phyloP scores from a whole-genome alignment of 2,329 filamentous ascomycete species.

The Colletotrichum plurivorum region DNA sequence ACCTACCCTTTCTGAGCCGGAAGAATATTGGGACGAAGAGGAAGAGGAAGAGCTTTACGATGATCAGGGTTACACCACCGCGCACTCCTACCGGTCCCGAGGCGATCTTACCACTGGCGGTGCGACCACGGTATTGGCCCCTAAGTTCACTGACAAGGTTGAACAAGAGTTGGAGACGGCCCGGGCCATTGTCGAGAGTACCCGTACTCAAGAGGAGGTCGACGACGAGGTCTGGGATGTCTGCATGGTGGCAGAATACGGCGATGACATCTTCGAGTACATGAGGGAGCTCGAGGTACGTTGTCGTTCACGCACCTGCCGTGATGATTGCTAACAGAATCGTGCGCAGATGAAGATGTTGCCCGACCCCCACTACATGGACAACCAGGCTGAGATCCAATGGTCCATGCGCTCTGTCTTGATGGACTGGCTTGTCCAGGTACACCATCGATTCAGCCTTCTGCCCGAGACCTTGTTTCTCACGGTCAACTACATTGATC shows the following conservation, averaged over 20 bases:
- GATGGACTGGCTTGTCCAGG: slow-evolving; percentile 98
- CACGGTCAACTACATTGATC: slow-evolving; percentile 96
- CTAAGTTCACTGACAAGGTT: slow-evolving; percentile 77
- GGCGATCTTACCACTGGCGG: slow-evolving; percentile 71
- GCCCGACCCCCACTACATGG: slow-evolving; percentile 96
- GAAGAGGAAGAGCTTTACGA: slow-evolving; percentile 73
- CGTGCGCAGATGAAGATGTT: slow-evolving; percentile 77
- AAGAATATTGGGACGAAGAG: slow-evolving; percentile 86
- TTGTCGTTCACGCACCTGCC: slow-evolving; percentile 22
- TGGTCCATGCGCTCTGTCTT: slow-evolving; percentile 99
- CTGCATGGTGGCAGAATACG: slow-evolving; percentile 98
- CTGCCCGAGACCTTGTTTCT: slow-evolving; percentile 96
- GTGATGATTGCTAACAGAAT: slow-evolving; percentile 44
- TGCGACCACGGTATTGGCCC: slow-evolving; percentile 75
- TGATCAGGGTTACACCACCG: slow-evolving; percentile 82
- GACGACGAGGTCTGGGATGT: slow-evolving; percentile 94
- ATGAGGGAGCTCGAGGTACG: slow-evolving; percentile 89
- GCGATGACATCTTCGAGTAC: slow-evolving; percentile 94
- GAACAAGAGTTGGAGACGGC: slow-evolving; percentile 79
- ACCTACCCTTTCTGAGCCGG: slow-evolving; percentile 55
- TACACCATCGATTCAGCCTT: slow-evolving; percentile 91
- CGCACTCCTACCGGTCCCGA: slow-evolving; percentile 81
- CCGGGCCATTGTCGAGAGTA: slow-evolving; percentile 75
- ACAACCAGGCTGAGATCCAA: slow-evolving; percentile 95
- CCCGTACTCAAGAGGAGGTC: slow-evolving; percentile 78